Conservation (phyloP, 1,284 basidiomycete genomes). For the Apiotrichum gamsii region DNA sequence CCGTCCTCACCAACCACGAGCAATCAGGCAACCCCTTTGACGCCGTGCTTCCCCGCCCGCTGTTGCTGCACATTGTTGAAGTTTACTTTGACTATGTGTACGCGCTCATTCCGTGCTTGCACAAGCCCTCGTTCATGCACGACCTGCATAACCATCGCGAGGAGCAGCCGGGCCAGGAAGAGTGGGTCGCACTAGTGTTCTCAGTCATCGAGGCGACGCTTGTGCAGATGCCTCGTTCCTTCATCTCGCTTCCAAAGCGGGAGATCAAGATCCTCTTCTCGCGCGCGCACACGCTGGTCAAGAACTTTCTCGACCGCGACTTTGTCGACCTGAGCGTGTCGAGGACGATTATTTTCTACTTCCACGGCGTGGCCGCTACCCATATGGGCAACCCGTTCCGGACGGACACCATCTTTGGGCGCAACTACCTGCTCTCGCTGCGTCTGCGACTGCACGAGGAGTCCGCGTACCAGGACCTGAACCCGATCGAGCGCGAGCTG, state of each 20-base stretch:
- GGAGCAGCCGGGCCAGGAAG: conserved; percentile 62
- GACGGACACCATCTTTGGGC: conserved; percentile 2
- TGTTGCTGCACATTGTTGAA: conserved; percentile 56
- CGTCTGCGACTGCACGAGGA: conserved; percentile 74
- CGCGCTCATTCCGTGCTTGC: conserved; percentile 60
- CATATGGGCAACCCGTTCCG: conserved; percentile 6
- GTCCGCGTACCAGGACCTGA: conserved; percentile 11
- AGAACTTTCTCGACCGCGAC: conserved; percentile 16
- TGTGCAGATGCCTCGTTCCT: conserved; percentile 49
- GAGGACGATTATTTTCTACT: conserved; percentile 22
- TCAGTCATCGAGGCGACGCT: conserved; percentile 73
- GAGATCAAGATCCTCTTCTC: conserved; percentile 33
- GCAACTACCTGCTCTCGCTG: conserved; percentile 14
- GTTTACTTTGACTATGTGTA: conserved; percentile 86
- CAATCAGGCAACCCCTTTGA: conserved; percentile 37
- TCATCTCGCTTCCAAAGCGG: conserved; percentile 27
- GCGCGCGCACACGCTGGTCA: conserved; percentile 15
- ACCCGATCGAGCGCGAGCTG: conserved; percentile 73
- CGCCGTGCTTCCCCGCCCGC: conserved; percentile 30
- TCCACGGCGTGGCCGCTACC: conserved; percentile 11
- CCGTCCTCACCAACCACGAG: neutral
- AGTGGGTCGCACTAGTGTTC: conserved; percentile 77
- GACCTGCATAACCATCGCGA: conserved; percentile 69
- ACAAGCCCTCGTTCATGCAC: conserved; percentile 69
- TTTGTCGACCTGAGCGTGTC: conserved; percentile 16